Base-by-base conservation (phyloP, 345 rosid genomes). In the Cardamine chenopodiifolia region DNA sequence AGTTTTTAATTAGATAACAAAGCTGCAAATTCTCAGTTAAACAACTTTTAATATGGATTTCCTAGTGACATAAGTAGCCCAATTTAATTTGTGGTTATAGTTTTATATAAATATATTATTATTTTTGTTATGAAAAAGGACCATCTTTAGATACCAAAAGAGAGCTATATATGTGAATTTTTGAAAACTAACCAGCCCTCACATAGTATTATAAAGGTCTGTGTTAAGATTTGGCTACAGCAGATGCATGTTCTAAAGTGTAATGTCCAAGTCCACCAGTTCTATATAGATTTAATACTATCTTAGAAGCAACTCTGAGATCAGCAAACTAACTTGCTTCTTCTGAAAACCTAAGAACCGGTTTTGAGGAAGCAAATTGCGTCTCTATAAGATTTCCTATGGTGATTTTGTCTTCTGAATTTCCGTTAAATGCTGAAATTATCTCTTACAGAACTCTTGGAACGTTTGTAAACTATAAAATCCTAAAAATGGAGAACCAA, bases 221-320 rank as follows among this genome's bases (percentile, higher is more conserved):
- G 10, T 52, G 61, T 68, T 65, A 31, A 31, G 17, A 45, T 55
- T 25, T 23, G 37, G 57, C 8, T 69, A 55, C 18, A 71, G 49
- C 4, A 40, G 89, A 77, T 70, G 79, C 70, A 53, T 64, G 57
- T 61, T 92, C 97, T 52, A 90, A 39, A 5, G 88, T 86, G 76
- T 82, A 86, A 67, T 82, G 95, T 44, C 91, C 96, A 31, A 90
- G 86, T 81, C 96, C 86, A 62, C 92, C 94, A 15, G 89, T 88
- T 19, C 90, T 90, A 65, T 78, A 87, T 15, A 92, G 70, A 82
- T 87, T 87, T 48, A 88, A 77, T 67, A n/a, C n/a, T n/a, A 92
- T 62, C 85, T 87, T 92, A 12, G 71, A 58, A 45, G 88, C 89
- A 66, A 34, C 88, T 64, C 61, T 85, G 49, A 50, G 19, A n/a